These are phyloP conservation scores for Aspergillus panamensis DNA, from an alignment of 495 filamentous ascomycete species.

Conservation along the genomic window DNA sequence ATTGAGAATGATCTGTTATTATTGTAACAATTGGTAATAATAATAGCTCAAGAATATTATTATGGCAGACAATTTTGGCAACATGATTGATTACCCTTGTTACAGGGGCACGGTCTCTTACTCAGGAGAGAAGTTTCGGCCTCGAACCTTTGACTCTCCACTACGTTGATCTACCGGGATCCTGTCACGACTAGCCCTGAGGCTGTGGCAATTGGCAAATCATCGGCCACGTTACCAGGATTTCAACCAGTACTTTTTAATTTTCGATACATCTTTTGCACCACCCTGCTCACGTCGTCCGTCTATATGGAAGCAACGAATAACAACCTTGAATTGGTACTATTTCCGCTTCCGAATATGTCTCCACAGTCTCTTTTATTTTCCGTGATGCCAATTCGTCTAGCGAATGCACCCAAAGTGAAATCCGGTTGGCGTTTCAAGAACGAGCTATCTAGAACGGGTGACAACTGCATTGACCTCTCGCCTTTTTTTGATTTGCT, in stretches of 20 bases:
- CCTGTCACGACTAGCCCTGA: slow-evolving; percentile 9
- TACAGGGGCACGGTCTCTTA: background rate
- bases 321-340: background rate
- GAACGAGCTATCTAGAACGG: background rate
- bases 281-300: background rate
- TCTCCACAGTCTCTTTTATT: slow-evolving; percentile 15
- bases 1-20: background rate
- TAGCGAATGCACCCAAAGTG: slow-evolving; percentile 2
- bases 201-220: slow-evolving; percentile 11
- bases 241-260: slow-evolving; percentile 20
- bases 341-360: background rate
- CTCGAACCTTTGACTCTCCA: slow-evolving; percentile 20
- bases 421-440: slow-evolving; percentile 11
- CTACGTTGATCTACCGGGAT: slow-evolving; percentile 28
- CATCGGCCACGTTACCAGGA: slow-evolving; percentile 13
- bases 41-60: too few species aligned
- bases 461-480: background rate
- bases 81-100: background rate
- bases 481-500: too few species aligned
- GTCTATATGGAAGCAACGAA: background rate
- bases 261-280: slow-evolving; percentile 18
- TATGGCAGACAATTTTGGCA: background rate
- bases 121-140: slow-evolving; percentile 10
- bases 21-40: too few species aligned
- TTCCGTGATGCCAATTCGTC: slow-evolving; percentile 9